Percentiles rank a stretch among this genome's conserved stretches.
phyloP scores from a whole-genome alignment of 306 rosid genomes.

The Notholithocarpus densiflorus region DNA sequence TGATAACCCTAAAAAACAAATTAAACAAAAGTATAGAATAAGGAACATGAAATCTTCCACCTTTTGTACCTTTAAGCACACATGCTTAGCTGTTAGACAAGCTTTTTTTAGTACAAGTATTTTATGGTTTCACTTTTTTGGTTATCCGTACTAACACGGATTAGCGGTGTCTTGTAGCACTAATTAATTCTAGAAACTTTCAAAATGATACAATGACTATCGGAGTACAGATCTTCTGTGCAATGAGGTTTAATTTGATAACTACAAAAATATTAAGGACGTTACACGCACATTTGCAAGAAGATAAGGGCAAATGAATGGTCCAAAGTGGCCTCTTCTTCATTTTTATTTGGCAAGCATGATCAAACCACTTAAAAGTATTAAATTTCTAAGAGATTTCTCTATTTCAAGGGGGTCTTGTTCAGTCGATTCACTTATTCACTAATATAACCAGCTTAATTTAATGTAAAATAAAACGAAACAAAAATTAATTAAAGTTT shows the following conservation, averaged over 20 bases:
- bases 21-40: conserved; percentile 1
- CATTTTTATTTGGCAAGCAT: no score
- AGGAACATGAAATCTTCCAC: conserved; percentile 33
- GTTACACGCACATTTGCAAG: conserved; percentile 12
- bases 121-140: conserved; percentile 21
- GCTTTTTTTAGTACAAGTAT: neutral
- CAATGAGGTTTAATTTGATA: conserved; percentile 4
- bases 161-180: conserved; percentile 11
- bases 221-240: conserved; percentile 11
- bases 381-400: no score
- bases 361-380: no score
- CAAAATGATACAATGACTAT: conserved; percentile 9
- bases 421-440: no score
- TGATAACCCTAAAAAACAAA: conserved; percentile 39
- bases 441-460: no score
- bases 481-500: no score
- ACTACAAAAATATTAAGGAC: neutral
- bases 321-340: neutral
- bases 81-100: conserved; percentile 55
- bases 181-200: conserved; percentile 18
- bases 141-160: conserved; percentile 49
- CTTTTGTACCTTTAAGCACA: conserved; percentile 22
- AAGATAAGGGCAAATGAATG: neutral
- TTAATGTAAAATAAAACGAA: no score
- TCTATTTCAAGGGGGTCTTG: no score